Evolutionary conservation across 371 early-diverging fungal species (phyloP).

Genomic region (Cokeromyces recurvatus): DNA sequence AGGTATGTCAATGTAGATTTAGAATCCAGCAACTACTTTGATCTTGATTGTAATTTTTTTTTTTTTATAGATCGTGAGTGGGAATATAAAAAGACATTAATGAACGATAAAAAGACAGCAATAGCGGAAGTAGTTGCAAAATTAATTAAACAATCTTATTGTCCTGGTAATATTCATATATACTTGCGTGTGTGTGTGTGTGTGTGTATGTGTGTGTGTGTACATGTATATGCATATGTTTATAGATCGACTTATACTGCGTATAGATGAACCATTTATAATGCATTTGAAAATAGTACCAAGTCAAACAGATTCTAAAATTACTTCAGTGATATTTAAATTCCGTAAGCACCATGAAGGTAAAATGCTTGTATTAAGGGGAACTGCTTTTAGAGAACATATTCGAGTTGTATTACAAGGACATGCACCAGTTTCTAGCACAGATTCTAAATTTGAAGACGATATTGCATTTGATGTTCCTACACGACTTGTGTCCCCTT

Average conservation of each 20-base stretch:
- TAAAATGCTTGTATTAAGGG: conserved; percentile 38
- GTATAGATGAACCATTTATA: conserved; percentile 36
- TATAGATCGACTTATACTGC: no score
- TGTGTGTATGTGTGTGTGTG: no score
- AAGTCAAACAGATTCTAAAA: conserved; percentile 26
- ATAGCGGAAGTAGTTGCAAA: conserved; percentile 30
- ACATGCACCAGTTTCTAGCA: conserved; percentile 10
- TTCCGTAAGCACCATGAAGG: conserved; percentile 49
- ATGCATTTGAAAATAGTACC: conserved; percentile 32
- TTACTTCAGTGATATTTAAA: conserved; percentile 23
- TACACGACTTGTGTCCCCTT: conserved; percentile 43
- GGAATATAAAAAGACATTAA: conserved; percentile 27
- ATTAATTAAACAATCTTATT: conserved; percentile 35
- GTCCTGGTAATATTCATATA: conserved; percentile 31
- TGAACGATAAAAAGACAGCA: conserved; percentile 29
- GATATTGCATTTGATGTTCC: conserved; percentile 34
- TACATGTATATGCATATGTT: no score
- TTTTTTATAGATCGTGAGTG: conserved; percentile 30
- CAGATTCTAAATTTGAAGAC: conserved; percentile 8
- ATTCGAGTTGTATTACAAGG: conserved; percentile 27
- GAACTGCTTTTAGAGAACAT: conserved; percentile 38
- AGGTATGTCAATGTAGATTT: conserved; percentile 20
- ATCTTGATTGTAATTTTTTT: background rate
- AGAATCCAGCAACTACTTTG: no score
- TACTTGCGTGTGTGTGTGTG: no score